Conservation (phyloP, 2,329 filamentous ascomycete species). For the Bipolaris gigantea region DNA sequence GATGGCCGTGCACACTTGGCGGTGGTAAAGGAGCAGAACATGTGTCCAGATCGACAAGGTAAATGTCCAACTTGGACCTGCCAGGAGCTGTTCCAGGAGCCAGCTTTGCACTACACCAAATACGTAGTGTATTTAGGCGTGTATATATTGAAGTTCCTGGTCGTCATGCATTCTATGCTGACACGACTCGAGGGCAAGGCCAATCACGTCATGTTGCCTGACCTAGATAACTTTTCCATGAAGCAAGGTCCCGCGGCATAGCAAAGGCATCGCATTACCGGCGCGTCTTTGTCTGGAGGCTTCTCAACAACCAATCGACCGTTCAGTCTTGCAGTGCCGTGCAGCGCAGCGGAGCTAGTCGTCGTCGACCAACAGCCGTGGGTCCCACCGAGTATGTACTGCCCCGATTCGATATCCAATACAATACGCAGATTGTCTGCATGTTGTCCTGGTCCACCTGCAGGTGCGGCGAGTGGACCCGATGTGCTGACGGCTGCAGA, state of each 20-base stretch:
- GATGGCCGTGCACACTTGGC: constrained; percentile 22
- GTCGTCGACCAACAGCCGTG: constrained; percentile 5
- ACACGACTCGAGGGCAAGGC: not conserved
- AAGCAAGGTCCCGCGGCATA: not conserved
- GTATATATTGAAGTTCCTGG: not conserved
- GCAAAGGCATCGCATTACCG: not conserved
- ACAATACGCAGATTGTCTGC: constrained; percentile 1
- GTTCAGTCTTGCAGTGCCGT: constrained; percentile 11
- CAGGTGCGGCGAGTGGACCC: constrained; percentile 13
- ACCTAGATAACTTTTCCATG: not conserved
- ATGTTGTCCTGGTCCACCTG: constrained; percentile 7
- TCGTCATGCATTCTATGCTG: not conserved
- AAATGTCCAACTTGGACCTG: constrained; percentile 11
- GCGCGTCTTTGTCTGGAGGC: not conserved
- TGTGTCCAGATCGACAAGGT: constrained; percentile 22
- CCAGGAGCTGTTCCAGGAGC: not conserved
- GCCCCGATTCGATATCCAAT: constrained; percentile 5
- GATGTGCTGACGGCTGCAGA: constrained; percentile 11
- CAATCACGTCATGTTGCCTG: not conserved
- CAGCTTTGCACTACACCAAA: not conserved
- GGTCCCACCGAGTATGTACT: constrained; percentile 1
- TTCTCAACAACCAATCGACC: constrained; percentile 5
- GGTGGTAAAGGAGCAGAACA: constrained; percentile 18
- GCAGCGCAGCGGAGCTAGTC: constrained; percentile 8
- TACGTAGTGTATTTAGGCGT: not conserved